These are phyloP conservation scores for Lichtheimia ramosa DNA, from an alignment of 371 early-diverging fungal species.

Conservation along the genomic window DNA sequence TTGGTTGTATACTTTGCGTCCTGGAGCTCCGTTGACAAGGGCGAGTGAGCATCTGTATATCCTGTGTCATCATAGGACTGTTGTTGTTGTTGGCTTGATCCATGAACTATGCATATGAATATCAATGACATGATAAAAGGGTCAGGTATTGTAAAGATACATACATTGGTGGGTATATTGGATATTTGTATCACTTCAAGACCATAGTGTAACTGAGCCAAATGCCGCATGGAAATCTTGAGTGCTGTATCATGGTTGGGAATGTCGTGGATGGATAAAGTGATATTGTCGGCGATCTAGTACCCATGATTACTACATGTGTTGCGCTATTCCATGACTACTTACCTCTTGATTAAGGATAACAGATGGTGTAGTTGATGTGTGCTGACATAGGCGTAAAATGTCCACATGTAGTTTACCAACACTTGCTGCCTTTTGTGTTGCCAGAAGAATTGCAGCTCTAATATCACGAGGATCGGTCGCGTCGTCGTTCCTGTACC, in stretches of 20 bases:
- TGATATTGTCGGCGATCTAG: neutral
- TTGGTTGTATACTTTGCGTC: too few species aligned
- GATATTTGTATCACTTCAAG: conserved; percentile 25
- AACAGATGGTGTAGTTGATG: neutral
- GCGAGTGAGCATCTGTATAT: neutral
- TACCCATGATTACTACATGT: neutral
- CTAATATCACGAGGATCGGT: neutral
- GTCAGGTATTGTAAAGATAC: neutral
- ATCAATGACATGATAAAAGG: neutral
- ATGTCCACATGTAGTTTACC: neutral
- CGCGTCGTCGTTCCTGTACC: neutral
- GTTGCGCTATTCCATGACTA: neutral
- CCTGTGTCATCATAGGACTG: neutral
- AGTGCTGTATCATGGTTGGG: conserved; percentile 29
- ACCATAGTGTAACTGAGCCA: conserved; percentile 32
- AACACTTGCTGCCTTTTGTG: neutral
- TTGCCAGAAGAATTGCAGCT: neutral
- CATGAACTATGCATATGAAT: neutral
- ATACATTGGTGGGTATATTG: conserved; percentile 36
- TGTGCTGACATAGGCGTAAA: neutral
- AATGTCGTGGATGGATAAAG: conserved; percentile 30
- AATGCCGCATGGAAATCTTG: conserved; percentile 27
- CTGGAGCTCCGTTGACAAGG: too few species aligned
- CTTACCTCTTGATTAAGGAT: neutral
- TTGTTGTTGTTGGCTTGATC: neutral